Evolutionary conservation across 192 early-diverging fungal species (phyloP).

Genomic region (Podochytrium sp.): DNA sequence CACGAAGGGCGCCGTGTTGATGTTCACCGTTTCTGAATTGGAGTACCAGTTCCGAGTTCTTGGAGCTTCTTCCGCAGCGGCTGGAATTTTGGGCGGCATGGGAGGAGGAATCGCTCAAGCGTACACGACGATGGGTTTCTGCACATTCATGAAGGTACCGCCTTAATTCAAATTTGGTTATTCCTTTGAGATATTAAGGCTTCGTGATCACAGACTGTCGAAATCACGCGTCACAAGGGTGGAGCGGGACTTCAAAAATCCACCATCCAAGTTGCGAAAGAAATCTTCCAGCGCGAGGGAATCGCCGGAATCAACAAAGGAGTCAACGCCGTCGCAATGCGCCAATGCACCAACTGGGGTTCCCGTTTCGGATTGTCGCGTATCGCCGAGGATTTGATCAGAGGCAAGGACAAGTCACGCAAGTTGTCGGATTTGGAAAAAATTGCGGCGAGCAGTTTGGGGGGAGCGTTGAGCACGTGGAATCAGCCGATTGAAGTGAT

Average conservation of each 20-base stretch:
- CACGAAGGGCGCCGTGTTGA: slow-evolving; percentile 77
- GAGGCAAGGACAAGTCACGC: slow-evolving; percentile 37
- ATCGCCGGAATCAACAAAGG: slow-evolving; percentile 98
- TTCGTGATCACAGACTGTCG: slow-evolving; percentile 71
- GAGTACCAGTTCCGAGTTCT: slow-evolving; percentile 63
- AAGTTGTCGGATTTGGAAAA: slow-evolving; percentile 58
- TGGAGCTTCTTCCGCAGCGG: slow-evolving; percentile 42
- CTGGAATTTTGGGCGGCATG: slow-evolving; percentile 93
- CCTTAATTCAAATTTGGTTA: background rate
- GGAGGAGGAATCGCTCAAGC: slow-evolving; percentile 78
- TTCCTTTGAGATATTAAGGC: background rate
- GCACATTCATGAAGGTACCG: slow-evolving; percentile 87
- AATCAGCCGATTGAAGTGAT: slow-evolving; percentile 99
- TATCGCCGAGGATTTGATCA: slow-evolving; percentile 66
- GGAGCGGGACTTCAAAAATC: slow-evolving; percentile 59
- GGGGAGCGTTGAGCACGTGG: slow-evolving; percentile 94
- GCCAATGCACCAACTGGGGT: slow-evolving; percentile 98
- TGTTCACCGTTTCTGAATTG: slow-evolving; percentile 75
- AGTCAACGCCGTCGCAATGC: slow-evolving; percentile 95
- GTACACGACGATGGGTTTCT: slow-evolving; percentile 99
- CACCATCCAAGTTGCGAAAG: slow-evolving; percentile 81
- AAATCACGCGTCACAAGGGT: slow-evolving; percentile 93
- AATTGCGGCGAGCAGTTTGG: slow-evolving; percentile 79
- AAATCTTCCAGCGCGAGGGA: slow-evolving; percentile 92
- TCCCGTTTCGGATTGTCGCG: slow-evolving; percentile 77